Conservation (phyloP, 2,329 filamentous ascomycete genomes). For the Stagonosporopsis rhizophila region DNA sequence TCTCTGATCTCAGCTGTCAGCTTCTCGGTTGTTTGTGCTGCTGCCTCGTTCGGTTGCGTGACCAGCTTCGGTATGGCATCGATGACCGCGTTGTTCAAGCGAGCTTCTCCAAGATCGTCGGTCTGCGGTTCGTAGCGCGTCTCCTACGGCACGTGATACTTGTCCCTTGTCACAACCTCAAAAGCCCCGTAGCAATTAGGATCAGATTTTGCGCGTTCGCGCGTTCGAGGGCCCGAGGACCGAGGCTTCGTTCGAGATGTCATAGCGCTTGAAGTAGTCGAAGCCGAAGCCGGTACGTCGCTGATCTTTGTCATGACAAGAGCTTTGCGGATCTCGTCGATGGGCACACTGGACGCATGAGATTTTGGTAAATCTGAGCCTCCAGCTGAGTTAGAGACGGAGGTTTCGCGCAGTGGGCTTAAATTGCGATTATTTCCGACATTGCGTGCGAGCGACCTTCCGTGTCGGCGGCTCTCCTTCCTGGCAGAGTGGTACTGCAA, state of each 20-base stretch:
- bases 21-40: neutral
- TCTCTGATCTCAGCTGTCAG: neutral
- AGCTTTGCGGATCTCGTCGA: neutral
- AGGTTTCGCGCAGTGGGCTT: neutral
- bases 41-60: neutral
- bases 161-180: neutral
- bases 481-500: neutral
- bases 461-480: neutral
- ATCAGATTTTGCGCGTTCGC: neutral
- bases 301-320: conserved; percentile 7
- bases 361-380: neutral
- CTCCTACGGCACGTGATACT: neutral
- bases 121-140: conserved; percentile 6
- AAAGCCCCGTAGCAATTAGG: neutral
- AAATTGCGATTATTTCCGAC: neutral
- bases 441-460: neutral
- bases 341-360: neutral
- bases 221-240: neutral
- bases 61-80: neutral
- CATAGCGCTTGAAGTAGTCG: neutral
- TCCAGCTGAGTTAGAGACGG: neutral
- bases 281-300: neutral
- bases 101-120: neutral
- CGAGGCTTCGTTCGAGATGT: neutral
- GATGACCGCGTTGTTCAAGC: conserved; percentile 4